Conservation (phyloP, 257 asterid species). For the Sherardia arvensis region DNA sequence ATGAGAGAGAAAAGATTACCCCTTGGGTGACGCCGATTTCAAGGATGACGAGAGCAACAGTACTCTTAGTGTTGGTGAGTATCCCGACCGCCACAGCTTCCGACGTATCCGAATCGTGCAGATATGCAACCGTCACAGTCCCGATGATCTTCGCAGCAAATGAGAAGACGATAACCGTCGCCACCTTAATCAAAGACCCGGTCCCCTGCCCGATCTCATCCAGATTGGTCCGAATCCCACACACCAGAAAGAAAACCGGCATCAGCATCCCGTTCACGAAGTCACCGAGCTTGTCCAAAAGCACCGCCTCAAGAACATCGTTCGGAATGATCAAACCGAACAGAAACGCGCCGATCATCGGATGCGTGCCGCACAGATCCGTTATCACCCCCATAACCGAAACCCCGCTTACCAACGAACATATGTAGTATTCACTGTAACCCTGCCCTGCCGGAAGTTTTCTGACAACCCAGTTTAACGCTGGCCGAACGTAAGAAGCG, state of each 20-base stretch:
- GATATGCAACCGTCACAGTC: constrained; percentile 24
- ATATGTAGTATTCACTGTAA: constrained; percentile 67
- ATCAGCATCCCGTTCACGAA: constrained; percentile 60
- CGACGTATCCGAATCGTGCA: constrained; percentile 22
- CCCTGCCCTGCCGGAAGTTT: constrained; percentile 75
- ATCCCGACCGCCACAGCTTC: constrained; percentile 68
- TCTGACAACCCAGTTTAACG: constrained; percentile 51
- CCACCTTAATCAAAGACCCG: constrained; percentile 17
- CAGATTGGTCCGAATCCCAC: constrained; percentile 62
- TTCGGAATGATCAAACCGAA: constrained; percentile 71
- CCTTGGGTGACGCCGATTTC: constrained; percentile 70
- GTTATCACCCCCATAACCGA: constrained; percentile 45
- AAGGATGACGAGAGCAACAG: constrained; percentile 60
- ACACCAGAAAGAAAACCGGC: constrained; percentile 74
- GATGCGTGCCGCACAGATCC: constrained; percentile 72
- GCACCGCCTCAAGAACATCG: constrained; percentile 58
- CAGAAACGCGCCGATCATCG: constrained; percentile 79
- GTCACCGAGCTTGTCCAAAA: constrained; percentile 66
- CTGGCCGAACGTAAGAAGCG: constrained; percentile 48
- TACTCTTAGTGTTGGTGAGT: constrained; percentile 58
- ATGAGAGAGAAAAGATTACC: constrained; percentile 24
- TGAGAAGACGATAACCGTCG: constrained; percentile 21
- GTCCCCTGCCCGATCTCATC: constrained; percentile 12
- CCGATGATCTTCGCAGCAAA: constrained; percentile 43
- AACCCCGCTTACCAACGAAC: constrained; percentile 49